A percentile compares a stretch with the other conserved stretches of the same genome.
Evolutionary conservation across 2,329 filamentous ascomycete species (phyloP).

Genomic region (Fusarium longipes): DNA sequence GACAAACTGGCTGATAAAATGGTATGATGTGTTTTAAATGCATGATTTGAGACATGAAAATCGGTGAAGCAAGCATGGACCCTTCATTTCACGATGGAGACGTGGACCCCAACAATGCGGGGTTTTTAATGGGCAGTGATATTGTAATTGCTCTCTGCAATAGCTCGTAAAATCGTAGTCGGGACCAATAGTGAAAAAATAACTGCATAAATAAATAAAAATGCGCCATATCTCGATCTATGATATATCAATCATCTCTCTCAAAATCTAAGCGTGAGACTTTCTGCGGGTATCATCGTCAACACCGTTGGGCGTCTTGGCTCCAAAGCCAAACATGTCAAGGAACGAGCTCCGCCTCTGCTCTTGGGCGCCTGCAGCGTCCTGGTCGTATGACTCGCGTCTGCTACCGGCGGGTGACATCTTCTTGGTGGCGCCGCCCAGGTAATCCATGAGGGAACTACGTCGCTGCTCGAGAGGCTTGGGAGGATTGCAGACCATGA

Average conservation of each 20-base stretch:
- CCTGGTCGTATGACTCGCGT: conserved; percentile 26
- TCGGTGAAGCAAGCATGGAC: background rate
- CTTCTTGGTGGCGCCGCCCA: conserved; percentile 5
- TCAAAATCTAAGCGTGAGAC: conserved; percentile 19
- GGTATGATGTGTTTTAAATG: background rate
- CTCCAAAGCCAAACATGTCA: conserved; percentile 30
- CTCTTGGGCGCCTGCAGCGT: background rate
- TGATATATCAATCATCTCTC: background rate
- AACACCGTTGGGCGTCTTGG: conserved; percentile 13
- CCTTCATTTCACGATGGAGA: background rate
- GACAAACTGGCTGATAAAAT: background rate
- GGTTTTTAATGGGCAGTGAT: background rate
- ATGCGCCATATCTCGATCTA: background rate
- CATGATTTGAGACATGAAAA: background rate
- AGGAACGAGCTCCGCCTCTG: conserved; percentile 34
- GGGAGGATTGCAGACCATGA: conserved; percentile 32
- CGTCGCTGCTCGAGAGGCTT: conserved; percentile 30
- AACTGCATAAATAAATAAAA: conserved; percentile 5
- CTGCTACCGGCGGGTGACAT: conserved; percentile 21
- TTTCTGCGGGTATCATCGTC: conserved; percentile 27
- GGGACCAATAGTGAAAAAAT: background rate
- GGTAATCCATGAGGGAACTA: conserved; percentile 35
- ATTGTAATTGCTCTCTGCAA: background rate
- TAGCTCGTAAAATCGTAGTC: conserved; percentile 9
- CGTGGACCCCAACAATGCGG: background rate